A percentile compares a stretch with the other conserved stretches of the same genome.
phyloP scores from a whole-genome alignment of 306 rosid genomes.

The Castanea mollissima region DNA sequence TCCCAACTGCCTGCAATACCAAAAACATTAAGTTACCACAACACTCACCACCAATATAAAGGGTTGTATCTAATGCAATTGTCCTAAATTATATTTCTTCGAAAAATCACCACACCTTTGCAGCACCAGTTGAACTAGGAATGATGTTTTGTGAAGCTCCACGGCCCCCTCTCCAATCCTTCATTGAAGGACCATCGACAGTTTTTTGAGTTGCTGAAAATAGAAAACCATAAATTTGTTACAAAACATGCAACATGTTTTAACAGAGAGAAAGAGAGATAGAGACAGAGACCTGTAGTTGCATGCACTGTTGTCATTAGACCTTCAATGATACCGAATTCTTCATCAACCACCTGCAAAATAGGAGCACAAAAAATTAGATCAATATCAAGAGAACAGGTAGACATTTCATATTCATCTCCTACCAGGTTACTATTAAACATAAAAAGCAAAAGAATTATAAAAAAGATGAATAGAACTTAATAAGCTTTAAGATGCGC shows the following conservation, averaged over 20 bases:
- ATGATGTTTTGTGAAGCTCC: conserved; percentile 94
- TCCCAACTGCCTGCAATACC: conserved; percentile 83
- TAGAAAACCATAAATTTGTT: conserved; percentile 11
- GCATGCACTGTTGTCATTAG: conserved; percentile 99
- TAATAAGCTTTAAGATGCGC: conserved; percentile 11
- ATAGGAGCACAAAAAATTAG: not conserved
- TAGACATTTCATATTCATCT: not conserved
- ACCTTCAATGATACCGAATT: conserved; percentile 93
- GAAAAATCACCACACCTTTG: conserved; percentile 56
- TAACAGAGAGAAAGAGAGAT: conserved; percentile 5
- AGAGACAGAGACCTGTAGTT: conserved; percentile 73
- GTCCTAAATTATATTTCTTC: not conserved
- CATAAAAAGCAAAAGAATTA: not conserved
- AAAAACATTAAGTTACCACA: not conserved
- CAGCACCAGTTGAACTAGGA: conserved; percentile 99
- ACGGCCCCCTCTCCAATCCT: conserved; percentile 99
- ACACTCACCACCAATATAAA: not conserved
- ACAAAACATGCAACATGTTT: not conserved
- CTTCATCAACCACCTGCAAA: conserved; percentile 86
- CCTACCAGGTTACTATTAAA: not conserved
- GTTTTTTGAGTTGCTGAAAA: conserved; percentile 94
- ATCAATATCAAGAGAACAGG: not conserved
- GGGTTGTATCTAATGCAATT: not conserved
- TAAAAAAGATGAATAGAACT: not conserved
- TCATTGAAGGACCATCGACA: conserved; percentile 98